Conservation (phyloP, 164 flowering plant species). For the Houttuynia cordata region DNA sequence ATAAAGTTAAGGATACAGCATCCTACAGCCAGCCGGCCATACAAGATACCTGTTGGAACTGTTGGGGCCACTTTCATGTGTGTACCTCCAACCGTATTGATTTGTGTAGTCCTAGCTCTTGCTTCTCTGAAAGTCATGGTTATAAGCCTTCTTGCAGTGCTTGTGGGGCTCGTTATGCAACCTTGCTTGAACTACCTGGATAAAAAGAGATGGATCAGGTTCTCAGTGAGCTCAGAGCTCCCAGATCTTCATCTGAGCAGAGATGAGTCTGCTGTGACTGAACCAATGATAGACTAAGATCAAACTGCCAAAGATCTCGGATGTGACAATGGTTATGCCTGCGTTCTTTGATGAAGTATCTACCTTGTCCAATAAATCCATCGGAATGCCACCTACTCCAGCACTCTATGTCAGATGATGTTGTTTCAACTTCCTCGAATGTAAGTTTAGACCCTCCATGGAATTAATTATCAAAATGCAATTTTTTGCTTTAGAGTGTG, state of each 20-base stretch:
- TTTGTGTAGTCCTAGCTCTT: slow-evolving; percentile 6
- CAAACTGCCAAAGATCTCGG: no score
- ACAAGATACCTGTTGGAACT: slow-evolving; percentile 5
- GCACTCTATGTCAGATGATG: no score
- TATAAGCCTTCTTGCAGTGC: slow-evolving; percentile 6
- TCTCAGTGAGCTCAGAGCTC: slow-evolving; percentile 5
- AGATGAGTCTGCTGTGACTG: not conserved
- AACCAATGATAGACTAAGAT: no score
- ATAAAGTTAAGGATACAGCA: slow-evolving; percentile 1
- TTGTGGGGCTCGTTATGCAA: slow-evolving; percentile 4
- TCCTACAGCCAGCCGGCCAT: slow-evolving; percentile 4
- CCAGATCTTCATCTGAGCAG: not conserved
- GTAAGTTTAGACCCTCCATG: no score
- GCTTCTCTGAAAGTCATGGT: slow-evolving; percentile 6
- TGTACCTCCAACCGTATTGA: slow-evolving; percentile 6
- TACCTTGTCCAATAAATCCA: no score
- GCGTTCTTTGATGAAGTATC: no score
- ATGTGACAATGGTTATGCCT: no score
- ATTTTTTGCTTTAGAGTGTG: no score
- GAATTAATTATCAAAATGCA: no score
- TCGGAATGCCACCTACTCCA: no score
- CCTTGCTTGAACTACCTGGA: slow-evolving; percentile 1
- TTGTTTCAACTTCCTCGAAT: no score
- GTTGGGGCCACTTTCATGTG: slow-evolving; percentile 2
- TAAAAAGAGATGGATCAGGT: slow-evolving; percentile 2